Base-by-base conservation (phyloP, 768 basidiomycete genomes). In the Cystofilobasidium macerans region DNA sequence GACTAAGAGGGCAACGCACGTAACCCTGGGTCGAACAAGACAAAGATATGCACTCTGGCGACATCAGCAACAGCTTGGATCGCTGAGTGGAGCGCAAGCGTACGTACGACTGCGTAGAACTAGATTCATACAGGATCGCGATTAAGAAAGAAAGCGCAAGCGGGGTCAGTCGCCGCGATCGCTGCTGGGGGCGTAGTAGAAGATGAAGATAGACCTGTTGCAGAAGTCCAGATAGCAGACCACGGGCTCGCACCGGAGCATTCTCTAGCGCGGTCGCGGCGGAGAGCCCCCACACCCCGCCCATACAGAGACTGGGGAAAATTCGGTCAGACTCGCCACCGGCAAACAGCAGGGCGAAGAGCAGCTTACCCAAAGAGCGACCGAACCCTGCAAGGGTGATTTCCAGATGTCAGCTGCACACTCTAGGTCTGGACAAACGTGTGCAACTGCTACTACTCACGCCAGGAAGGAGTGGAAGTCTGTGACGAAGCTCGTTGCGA, bases 231-330 rank as follows among this genome's bases (percentile, higher is more conserved):
- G 84, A 86, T 3, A 85, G 85, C 2, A 95, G 77, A 26, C 94
- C 94, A 74, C 93, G 87, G 20, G 84, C 81, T 72, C 88, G 86
- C 35, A 87, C 84, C 0, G 92, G 92, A 13, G 94, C 80, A 73
- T 88, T 92, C 75, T 95, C 92, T 42, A 95, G 84, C 0, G 87
- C 85, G 0, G 87, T 91, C 0, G 88, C 81, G 1, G 60, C 56
- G 14, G 47, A 26, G 22, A 38, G 47, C 18, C 56, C 62, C 89
- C 91, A 94, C 54, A 94, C 82, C 0, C 88, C 88, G 38, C 89
- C 42, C 42, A n/a, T n/a, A n/a, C n/a, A n/a, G n/a, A n/a, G n/a
- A n/a, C n/a, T n/a, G n/a, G n/a, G n/a, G n/a, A n/a, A n/a, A n/a
- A n/a, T n/a, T n/a, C n/a, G n/a, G n/a, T n/a, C n/a, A n/a, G n/a